Conservation (phyloP, 2,329 filamentous ascomycete genomes). For the Eutypella sp. region DNA sequence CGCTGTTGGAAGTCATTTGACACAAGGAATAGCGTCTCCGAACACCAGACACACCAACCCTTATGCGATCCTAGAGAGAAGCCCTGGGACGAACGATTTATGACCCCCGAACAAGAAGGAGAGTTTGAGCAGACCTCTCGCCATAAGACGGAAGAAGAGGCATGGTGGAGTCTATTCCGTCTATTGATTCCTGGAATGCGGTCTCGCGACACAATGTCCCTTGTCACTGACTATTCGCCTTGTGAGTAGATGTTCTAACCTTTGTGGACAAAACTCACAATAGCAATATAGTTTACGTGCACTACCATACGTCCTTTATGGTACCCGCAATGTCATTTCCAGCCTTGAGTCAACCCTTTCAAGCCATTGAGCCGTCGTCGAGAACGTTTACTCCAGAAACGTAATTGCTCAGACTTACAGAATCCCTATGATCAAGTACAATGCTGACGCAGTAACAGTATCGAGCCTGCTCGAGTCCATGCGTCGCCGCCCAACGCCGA, state of each 20-base stretch:
- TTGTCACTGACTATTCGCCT: neutral
- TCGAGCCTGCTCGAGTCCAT: neutral
- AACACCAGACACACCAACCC: neutral
- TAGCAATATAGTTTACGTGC: neutral
- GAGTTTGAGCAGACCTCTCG: constrained; percentile 1
- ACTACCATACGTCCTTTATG: neutral
- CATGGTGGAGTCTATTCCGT: constrained; percentile 8
- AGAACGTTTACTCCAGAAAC: too few species aligned
- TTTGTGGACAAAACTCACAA: neutral
- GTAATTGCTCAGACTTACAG: too few species aligned
- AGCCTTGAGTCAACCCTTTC: neutral
- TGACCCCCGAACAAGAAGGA: constrained; percentile 2
- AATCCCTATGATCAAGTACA: too few species aligned
- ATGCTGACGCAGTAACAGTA: too few species aligned
- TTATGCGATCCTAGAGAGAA: neutral
- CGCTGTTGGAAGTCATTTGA: constrained; percentile 7
- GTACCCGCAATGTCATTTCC: neutral
- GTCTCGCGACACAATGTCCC: neutral
- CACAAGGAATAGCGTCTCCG: neutral
- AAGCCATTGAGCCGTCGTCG: too few species aligned
- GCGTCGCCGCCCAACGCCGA: too few species aligned
- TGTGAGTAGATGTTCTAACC: neutral
- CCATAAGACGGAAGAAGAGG: neutral
- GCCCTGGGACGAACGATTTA: constrained; percentile 1
- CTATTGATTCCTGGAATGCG: constrained; percentile 6